Base-by-base conservation (phyloP, 164 flowering plant species). In the Berberis vulgaris region DNA sequence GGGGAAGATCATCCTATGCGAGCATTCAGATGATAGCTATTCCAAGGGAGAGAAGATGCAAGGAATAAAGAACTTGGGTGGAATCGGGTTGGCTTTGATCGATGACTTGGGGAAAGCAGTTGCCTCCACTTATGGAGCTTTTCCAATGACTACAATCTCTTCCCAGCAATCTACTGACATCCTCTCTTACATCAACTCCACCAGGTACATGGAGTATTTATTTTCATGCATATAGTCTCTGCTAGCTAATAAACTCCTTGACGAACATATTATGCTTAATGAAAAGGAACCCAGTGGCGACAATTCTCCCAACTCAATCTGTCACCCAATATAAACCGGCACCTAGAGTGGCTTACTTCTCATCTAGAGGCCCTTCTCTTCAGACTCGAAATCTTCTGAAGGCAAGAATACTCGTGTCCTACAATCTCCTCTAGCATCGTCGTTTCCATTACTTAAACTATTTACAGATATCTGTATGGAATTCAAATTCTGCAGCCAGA, bases 1-100 rank as follows among this genome's bases (percentile, higher is more conserved):
- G 26, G 97, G 96, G 40, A 87, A 76, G 55, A 88, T 91, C 47
- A 83, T 91, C 2, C 42, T 88, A 0, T 91, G 96, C 59, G 67
- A 80, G 3, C 70, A 78, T 53, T 63, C 74, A 1, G 73, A 80
- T 38, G 26, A 45, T 1, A 3, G 1, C 2, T 79, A 77, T 45
- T 54, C 75, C 2, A 77, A 71, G 50, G 64, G 3, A 11, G 60
- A 62, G 3, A 82, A 77, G 73, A 55, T 61, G 54, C 56, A 57
- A 0, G 75, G 13, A 59, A 75, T 86, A 67, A 76, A 74, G 52
- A 46, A 44, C 12, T 47, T 59, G 12, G 91, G 88, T 45, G 96
- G 84, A 5, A 46, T 82, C 26, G 96, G 97, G 42, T 0, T 82
- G 49, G 57, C 82, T 40, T 13, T 82, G 59, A 62, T 78, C 1